These are phyloP conservation scores for Sporothrix globosa DNA, from an alignment of 2,329 filamentous ascomycete species.

Conservation along the genomic window DNA sequence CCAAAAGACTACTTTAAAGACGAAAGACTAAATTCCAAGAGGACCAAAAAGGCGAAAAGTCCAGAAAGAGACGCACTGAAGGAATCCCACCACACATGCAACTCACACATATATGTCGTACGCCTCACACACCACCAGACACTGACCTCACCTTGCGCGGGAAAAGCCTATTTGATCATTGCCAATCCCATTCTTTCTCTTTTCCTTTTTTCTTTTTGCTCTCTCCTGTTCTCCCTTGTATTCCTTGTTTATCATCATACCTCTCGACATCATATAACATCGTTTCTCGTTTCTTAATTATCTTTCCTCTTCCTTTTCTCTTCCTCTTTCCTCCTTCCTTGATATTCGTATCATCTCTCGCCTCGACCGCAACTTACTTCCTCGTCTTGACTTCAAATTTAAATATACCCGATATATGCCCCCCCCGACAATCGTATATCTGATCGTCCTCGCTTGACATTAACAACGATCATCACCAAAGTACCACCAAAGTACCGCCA, in stretches of 20 bases:
- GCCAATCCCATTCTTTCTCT: constrained; percentile 38
- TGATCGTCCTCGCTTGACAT: not conserved
- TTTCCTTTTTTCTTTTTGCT: not conserved
- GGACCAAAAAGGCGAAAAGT: too few relatives aligned
- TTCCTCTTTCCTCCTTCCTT: not conserved
- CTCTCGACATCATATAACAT: not conserved
- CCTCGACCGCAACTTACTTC: not conserved
- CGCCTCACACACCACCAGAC: not conserved
- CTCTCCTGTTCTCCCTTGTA: not conserved
- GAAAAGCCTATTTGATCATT: constrained; percentile 40
- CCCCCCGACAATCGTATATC: too few relatives aligned
- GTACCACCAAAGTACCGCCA: too few relatives aligned
- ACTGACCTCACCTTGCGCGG: constrained; percentile 7
- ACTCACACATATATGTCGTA: too few relatives aligned
- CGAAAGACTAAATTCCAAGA: too few relatives aligned
- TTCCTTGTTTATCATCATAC: not conserved
- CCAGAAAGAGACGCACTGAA: too few relatives aligned
- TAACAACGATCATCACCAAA: too few relatives aligned
- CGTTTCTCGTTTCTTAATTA: constrained; percentile 30
- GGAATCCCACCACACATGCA: too few relatives aligned
- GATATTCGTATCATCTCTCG: not conserved
- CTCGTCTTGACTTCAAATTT: not conserved
- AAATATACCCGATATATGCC: too few relatives aligned
- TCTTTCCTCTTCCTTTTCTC: not conserved
- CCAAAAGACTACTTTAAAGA: not conserved